Base-by-base conservation (phyloP, 148 eudicot species). In the Simmondsia chinensis region DNA sequence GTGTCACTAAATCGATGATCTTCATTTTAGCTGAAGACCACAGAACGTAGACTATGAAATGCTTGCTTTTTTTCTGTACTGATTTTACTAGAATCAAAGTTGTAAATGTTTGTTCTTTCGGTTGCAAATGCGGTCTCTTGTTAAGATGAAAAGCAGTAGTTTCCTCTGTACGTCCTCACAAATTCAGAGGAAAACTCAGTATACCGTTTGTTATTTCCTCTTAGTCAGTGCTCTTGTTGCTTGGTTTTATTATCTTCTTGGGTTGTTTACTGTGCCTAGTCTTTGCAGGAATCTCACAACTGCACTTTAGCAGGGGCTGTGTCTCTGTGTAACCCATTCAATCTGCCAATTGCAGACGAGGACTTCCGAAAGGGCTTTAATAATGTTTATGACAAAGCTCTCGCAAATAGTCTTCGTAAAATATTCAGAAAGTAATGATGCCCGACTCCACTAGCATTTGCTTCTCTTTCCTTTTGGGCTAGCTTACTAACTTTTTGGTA, bases 271-370 rank as follows among this genome's bases (percentile, higher is more conserved):
- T 20, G 14, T 41, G 20, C 3, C 46, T 13, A 45, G 16, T 15
- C 10, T 33, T 53, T 61, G 30, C 85, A 91, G 95, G 95, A 81
- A 69, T 71, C 95, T 23, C 49, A 45, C 39, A 57, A 63, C 29
- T 79, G 95, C 60, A 66, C 67, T 34, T 85, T 91, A 53, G 64
- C 95, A 49, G 97, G 97, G 22, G 97, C 95, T 7, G 85, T 82
- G 57, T 82, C 95, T 44, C 61, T 91, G 66, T 91, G 97, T 67
- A 91, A 85, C 65, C 97, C 97, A 35, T 91, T 91, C 77, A 76
- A 91, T 63, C 71, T 91, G 50, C 85, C 83, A 43, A 63, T 85
- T 52, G 94, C 97, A 34, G 88, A 85, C 66, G 94, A 85, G 69
- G 86, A 91, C 55, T 85, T 91, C 48, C 87, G 38, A 29, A 81